These are phyloP conservation scores for Seiridium cupressi DNA, from an alignment of 2,329 filamentous ascomycete species.

Conservation along the genomic window DNA sequence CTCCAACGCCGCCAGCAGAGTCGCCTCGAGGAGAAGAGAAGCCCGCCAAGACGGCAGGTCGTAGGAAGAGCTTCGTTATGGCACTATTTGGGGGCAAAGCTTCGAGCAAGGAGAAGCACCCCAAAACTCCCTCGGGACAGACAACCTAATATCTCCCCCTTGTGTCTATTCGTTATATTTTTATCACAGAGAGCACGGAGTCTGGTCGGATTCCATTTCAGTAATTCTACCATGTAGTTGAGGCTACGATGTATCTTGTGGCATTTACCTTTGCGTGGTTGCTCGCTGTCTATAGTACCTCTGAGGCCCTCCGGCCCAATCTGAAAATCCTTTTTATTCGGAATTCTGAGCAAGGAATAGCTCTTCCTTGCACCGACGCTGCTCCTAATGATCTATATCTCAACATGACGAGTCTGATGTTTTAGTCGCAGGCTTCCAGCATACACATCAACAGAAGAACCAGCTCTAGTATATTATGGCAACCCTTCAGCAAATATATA, in stretches of 20 bases:
- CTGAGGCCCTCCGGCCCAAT: no score
- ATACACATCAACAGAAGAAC: not conserved
- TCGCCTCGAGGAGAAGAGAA: conserved; percentile 18
- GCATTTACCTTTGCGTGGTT: no score
- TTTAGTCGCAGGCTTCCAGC: not conserved
- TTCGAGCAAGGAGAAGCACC: conserved; percentile 3
- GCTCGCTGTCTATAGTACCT: no score
- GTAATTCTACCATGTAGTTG: no score
- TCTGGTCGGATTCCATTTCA: not conserved
- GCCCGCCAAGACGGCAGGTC: conserved; percentile 19
- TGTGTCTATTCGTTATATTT: no score
- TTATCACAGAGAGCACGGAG: not conserved
- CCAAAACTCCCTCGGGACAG: not conserved
- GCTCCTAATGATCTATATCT: not conserved
- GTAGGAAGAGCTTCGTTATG: conserved; percentile 26
- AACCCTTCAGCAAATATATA: not conserved
- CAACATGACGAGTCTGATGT: no score
- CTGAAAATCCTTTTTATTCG: no score
- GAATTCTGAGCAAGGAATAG: no score
- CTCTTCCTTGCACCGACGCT: no score
- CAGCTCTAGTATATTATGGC: no score
- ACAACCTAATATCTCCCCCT: no score
- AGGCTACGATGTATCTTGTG: no score
- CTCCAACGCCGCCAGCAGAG: conserved; percentile 21
- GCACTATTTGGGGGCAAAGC: conserved; percentile 23